Evolutionary conservation across 78 protist species (phyloP).

Genomic region (Dictyostelium purpureum): DNA sequence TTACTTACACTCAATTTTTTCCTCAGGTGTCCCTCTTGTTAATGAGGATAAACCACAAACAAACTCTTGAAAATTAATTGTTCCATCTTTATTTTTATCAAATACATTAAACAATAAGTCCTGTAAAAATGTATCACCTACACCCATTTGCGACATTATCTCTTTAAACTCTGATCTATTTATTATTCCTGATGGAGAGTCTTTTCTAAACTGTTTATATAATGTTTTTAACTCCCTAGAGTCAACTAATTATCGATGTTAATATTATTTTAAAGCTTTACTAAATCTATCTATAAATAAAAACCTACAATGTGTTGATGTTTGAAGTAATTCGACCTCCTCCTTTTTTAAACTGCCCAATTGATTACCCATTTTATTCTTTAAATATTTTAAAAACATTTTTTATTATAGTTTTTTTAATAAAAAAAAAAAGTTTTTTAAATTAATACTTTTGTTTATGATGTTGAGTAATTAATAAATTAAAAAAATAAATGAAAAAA

Average conservation of each 20-base stretch:
- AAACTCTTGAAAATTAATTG: conserved; percentile 83
- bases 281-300: background rate
- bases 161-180: conserved; percentile 61
- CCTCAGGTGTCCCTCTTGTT: conserved; percentile 85
- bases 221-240: conserved; percentile 67
- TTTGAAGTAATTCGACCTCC: conserved; percentile 37
- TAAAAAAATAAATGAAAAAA: too few relatives aligned
- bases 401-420: background rate
- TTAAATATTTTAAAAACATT: conserved; percentile 30
- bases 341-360: conserved; percentile 54
- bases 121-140: conserved; percentile 75
- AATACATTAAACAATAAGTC: conserved; percentile 80
- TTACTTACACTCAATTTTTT: conserved; percentile 80
- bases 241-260: conserved; percentile 30
- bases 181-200: conserved; percentile 76
- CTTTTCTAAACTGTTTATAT: conserved; percentile 77
- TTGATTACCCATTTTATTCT: conserved; percentile 66
- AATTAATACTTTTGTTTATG: too few relatives aligned
- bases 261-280: background rate
- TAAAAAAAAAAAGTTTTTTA: too few relatives aligned
- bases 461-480: too few relatives aligned
- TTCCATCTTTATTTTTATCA: conserved; percentile 78
- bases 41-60: conserved; percentile 79
- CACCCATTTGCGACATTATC: conserved; percentile 86
- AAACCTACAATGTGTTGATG: conserved; percentile 54